Conservation (phyloP, 805 yeast genomes). For the Kodamaea neixiangensis region DNA sequence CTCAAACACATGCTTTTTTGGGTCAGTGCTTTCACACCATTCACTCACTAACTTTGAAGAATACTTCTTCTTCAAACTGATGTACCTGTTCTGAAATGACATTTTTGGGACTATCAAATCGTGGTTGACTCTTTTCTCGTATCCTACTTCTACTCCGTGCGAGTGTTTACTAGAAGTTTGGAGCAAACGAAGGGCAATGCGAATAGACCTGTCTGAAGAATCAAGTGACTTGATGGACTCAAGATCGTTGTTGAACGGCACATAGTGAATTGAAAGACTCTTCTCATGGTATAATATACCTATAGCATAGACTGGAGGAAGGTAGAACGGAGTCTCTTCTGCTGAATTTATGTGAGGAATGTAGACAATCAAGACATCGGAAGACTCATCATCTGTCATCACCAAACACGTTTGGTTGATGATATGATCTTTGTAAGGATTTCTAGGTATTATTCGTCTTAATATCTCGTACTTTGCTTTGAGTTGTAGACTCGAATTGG, state of each 20-base stretch:
- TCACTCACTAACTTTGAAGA: constrained; percentile 70
- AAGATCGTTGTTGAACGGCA: constrained; percentile 52
- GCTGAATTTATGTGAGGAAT: constrained; percentile 67
- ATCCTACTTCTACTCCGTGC: constrained; percentile 78
- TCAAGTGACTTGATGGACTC: constrained; percentile 29
- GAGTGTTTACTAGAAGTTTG: constrained; percentile 85
- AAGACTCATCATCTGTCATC: constrained; percentile 27
- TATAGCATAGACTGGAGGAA: constrained; percentile 83
- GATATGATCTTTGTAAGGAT: constrained; percentile 80
- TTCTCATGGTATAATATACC: constrained; percentile 57
- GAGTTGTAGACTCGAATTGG: constrained; percentile 20
- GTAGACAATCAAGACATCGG: constrained; percentile 60
- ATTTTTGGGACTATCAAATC: constrained; percentile 83
- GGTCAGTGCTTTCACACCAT: constrained; percentile 96
- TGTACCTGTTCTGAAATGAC: constrained; percentile 79
- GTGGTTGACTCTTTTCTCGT: constrained; percentile 84
- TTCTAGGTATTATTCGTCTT: constrained; percentile 89
- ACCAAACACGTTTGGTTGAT: constrained; percentile 82
- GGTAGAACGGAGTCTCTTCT: constrained; percentile 78
- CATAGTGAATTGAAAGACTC: constrained; percentile 69
- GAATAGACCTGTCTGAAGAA: constrained; percentile 60
- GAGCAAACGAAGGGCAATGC: constrained; percentile 79
- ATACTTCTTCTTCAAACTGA: constrained; percentile 77
- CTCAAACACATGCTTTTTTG: constrained; percentile 93
- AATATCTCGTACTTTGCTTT: constrained; percentile 54